Conservation (phyloP, 2,329 filamentous ascomycete species). For the Didymella segeticola region DNA sequence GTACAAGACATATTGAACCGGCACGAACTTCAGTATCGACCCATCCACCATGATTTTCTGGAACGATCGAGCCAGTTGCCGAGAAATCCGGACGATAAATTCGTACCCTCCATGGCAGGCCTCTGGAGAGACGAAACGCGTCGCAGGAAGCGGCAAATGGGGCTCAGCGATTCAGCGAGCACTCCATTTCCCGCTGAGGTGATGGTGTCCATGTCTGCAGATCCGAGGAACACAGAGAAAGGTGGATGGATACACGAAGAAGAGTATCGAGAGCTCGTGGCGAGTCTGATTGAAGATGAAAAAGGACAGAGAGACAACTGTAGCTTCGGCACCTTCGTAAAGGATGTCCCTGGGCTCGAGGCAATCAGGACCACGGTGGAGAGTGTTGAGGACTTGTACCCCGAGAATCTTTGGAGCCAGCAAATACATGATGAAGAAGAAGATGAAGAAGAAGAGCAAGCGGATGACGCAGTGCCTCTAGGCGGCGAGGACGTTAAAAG, state of each 20-base stretch:
- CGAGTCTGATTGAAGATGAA: conserved; percentile 70
- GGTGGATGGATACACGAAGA: conserved; percentile 93
- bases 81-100: conserved; percentile 69
- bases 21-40: conserved; percentile 74
- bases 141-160: conserved; percentile 75
- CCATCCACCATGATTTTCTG: conserved; percentile 84
- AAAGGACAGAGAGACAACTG: conserved; percentile 55
- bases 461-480: background rate
- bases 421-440: conserved; percentile 1
- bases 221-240: conserved; percentile 72
- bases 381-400: conserved; percentile 87
- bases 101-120: conserved; percentile 92
- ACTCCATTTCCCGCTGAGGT: conserved; percentile 83
- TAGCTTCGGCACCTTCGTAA: conserved; percentile 72
- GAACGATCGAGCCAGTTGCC: conserved; percentile 70
- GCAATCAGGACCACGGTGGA: conserved; percentile 78
- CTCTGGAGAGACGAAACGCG: conserved; percentile 90
- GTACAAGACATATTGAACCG: conserved; percentile 89
- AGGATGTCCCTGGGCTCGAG: conserved; percentile 59
- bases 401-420: conserved; percentile 62
- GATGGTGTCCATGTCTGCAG: conserved; percentile 87
- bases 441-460: background rate
- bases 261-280: conserved; percentile 74
- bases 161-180: conserved; percentile 66
- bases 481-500: conserved; percentile 5